Conservation (phyloP, 805 yeast genomes). For the Saccharomycopsis sp. region DNA sequence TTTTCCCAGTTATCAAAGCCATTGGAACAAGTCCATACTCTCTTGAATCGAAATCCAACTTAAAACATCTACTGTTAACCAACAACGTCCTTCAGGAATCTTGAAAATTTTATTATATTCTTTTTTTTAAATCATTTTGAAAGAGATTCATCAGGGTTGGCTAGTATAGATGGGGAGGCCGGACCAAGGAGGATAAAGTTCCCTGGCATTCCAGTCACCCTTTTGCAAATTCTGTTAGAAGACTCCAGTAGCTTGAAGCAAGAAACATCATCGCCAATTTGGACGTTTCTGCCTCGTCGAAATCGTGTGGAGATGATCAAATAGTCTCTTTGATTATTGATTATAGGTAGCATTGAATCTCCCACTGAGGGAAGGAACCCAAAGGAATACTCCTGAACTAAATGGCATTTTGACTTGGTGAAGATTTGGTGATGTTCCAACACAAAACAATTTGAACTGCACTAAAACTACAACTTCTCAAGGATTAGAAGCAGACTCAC, state of each 20-base stretch:
- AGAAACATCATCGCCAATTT: slow-evolving; percentile 80
- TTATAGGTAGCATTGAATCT: slow-evolving; percentile 91
- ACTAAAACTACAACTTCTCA: neutral
- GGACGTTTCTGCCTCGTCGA: slow-evolving; percentile 52
- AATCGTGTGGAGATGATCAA: slow-evolving; percentile 64
- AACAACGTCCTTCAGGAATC: slow-evolving; percentile 91
- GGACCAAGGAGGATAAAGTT: slow-evolving; percentile 80
- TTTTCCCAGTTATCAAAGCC: slow-evolving; percentile 81
- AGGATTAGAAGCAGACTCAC: too few relatives aligned
- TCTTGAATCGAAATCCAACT: slow-evolving; percentile 77
- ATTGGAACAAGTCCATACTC: slow-evolving; percentile 84
- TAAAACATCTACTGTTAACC: slow-evolving; percentile 95
- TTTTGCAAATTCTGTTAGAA: slow-evolving; percentile 73
- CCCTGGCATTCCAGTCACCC: slow-evolving; percentile 95
- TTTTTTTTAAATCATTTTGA: too few relatives aligned
- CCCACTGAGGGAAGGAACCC: slow-evolving; percentile 81
- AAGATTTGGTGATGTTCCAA: too few relatives aligned
- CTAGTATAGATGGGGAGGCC: slow-evolving; percentile 40
- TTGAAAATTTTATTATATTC: slow-evolving; percentile 41
- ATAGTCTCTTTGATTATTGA: slow-evolving; percentile 63
- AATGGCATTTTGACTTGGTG: too few relatives aligned
- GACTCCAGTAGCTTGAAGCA: slow-evolving; percentile 88
- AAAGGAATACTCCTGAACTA: slow-evolving; percentile 53
- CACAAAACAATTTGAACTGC: too few relatives aligned
- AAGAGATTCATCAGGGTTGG: slow-evolving; percentile 22